Evolutionary conservation across 176 grass and related monocot species (phyloP).

Genomic region (Ampelocalamus luodianensis): DNA sequence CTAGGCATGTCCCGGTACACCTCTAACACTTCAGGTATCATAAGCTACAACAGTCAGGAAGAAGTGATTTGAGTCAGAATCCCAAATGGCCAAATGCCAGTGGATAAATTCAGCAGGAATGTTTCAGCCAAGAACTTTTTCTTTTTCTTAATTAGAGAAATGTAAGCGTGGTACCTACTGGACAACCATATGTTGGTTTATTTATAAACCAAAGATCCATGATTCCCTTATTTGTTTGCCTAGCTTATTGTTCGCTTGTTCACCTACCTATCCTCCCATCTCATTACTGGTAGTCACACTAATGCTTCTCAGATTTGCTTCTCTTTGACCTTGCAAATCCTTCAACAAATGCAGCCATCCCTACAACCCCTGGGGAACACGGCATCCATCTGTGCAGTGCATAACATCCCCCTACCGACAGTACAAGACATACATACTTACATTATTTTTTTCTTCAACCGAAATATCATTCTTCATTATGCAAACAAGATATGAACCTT

Average conservation of each 20-base stretch:
- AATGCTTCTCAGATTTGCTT: conserved; percentile 35
- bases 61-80: too few species aligned
- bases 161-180: neutral
- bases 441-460: conserved; percentile 22
- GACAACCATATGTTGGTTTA: neutral
- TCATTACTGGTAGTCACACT: conserved; percentile 24
- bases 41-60: too few species aligned
- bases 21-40: too few species aligned
- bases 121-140: too few species aligned
- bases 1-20: too few species aligned
- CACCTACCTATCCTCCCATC: conserved; percentile 28
- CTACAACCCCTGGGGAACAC: too few species aligned
- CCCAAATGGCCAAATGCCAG: too few species aligned
- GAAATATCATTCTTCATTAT: conserved; percentile 36
- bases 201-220: neutral
- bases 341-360: conserved; percentile 4
- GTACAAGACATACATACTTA: conserved; percentile 33
- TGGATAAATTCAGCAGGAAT: too few species aligned
- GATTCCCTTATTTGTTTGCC: conserved; percentile 14
- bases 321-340: conserved; percentile 37
- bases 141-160: too few species aligned
- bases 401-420: conserved; percentile 38
- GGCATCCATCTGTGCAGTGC: too few species aligned
- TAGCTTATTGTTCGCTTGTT: too few species aligned
- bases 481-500: conserved; percentile 49